Evolutionary conservation across 768 basidiomycete genomes (phyloP), one percentile per base, ranked within the genome.

Genomic region (Suillus variegatus): DNA sequence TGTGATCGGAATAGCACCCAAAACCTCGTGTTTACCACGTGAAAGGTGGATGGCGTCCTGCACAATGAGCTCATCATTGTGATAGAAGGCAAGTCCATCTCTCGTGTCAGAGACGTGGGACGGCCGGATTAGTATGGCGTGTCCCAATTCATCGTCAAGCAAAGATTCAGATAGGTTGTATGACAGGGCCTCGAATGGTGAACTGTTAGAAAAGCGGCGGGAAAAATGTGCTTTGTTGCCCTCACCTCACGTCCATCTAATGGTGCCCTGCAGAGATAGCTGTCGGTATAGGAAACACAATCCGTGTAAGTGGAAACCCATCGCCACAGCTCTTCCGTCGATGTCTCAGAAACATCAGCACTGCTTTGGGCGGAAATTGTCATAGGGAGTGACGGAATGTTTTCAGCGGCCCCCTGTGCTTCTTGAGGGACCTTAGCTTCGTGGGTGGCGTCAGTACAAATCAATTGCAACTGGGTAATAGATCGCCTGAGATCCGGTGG

Each of bases 401-500:
- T 68, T 71, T 69, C 68, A 65, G 54, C 65, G 67, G 72, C 76
- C 76, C 75, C 75, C 55, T 69, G 67, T 51, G 49, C 71, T 25
- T 63, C 75, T 71, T 63, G 69, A 66, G 67, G 70, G 71, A 66
- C 72, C 67, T 71, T 32, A 75, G 73, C 70, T 73, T 73, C 76
- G 75, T 74, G 74, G 69, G 68, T 74, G 64, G 67, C 73, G 28
- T 72, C 72, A 61, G 76, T 70, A 72, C 82, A 84, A 70, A 76
- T 71, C 65, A 89, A 76, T 77, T 94, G 90, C 62, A 94, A 79
- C 61, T 82, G 75, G 70, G 83, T 82, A 66, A 94, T 87, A 25
- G 86, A 81, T 67, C 82, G 81, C 65, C 94, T 81, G 56, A 95
- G 80, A 80, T 95, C 94, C 68, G 78, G 73, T 52, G 70, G 67